Percentiles rank a stretch among this genome's conserved stretches.
These are phyloP conservation scores for Capsicum baccatum DNA, from an alignment of 257 asterid genomes.

Conservation along the genomic window DNA sequence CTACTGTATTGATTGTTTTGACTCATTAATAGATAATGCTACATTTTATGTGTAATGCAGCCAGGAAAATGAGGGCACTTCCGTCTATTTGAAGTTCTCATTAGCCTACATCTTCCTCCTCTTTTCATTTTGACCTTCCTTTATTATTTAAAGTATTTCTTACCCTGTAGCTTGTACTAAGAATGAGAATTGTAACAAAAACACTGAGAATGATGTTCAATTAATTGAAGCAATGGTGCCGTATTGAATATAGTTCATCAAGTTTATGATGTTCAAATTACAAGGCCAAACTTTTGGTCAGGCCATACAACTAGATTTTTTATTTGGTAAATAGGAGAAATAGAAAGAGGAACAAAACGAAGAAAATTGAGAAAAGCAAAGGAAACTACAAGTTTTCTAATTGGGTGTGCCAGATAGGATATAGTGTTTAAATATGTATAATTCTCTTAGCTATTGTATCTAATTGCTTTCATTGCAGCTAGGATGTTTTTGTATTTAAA, in stretches of 20 bases:
- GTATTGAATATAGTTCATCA: neutral
- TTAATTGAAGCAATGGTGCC: neutral
- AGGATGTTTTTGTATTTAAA: neutral
- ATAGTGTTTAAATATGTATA: neutral
- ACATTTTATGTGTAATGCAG: neutral
- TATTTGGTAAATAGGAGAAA: neutral
- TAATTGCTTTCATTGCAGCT: neutral
- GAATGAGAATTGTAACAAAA: neutral
- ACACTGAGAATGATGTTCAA: neutral
- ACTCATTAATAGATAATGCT: neutral
- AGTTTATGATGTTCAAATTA: neutral
- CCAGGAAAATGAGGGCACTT: neutral
- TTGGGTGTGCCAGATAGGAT: neutral
- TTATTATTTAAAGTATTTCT: neutral
- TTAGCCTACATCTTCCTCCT: neutral
- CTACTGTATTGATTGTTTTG: neutral
- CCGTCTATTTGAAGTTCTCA: neutral
- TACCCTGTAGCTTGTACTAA: neutral
- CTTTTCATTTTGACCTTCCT: neutral
- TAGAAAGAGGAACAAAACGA: neutral
- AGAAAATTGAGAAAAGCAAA: neutral
- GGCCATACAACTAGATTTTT: neutral
- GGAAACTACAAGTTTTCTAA: neutral
- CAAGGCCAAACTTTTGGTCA: neutral
- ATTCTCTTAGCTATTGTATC: neutral